Evolutionary conservation across 2,329 filamentous ascomycete genomes (phyloP), one percentile per base, ranked within the genome.

Genomic region (Alternaria arborescens): DNA sequence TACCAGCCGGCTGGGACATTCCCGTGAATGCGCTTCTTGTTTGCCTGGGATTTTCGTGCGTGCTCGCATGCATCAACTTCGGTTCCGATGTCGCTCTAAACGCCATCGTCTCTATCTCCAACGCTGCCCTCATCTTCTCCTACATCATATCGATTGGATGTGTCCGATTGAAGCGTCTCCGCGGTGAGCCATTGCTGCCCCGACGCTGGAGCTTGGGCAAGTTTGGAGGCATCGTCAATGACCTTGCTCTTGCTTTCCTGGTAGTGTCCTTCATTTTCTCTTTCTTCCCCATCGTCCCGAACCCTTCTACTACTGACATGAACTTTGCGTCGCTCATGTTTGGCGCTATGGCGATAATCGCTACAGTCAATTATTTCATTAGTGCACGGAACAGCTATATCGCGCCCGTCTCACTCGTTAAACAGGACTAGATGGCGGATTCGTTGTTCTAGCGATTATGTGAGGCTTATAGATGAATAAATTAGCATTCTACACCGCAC

Each of bases 241-340:
- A 68, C 5, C 42, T 80, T 8, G 77, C 73, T 1, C 54, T 81
- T 8, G 12, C 71, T 3, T 82, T 81, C 56, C 59, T 75, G 1
- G 26, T 61, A 18, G 77, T 77, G 55, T 69, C 71, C 0, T 76
- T 79, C 57, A 69, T 81, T 52, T 66, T 83, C 58, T 74, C 76
- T 1, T 83, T 84, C 60, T 84, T 83, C 57, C 81, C 81, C 0
- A 61, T 67, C 40, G 58, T 44, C 12, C 66, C 70, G 1, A 59
- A 63, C 0, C 61, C 65, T 24, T 38, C 54, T 6, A 44, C 57
- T 3, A 58, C 55, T 2, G 80, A 76, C 3, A 84, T 84, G 82
- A 84, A 84, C 56, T 84, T 82, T 80, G 77, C 76, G 38, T 69
- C 76, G 40, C 71, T 74, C 3, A 82, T 84, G 72, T 83, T 82